Evolutionary conservation across 2,329 filamentous ascomycete genomes (phyloP).

Genomic region (Endoconidiophora laricicola): DNA sequence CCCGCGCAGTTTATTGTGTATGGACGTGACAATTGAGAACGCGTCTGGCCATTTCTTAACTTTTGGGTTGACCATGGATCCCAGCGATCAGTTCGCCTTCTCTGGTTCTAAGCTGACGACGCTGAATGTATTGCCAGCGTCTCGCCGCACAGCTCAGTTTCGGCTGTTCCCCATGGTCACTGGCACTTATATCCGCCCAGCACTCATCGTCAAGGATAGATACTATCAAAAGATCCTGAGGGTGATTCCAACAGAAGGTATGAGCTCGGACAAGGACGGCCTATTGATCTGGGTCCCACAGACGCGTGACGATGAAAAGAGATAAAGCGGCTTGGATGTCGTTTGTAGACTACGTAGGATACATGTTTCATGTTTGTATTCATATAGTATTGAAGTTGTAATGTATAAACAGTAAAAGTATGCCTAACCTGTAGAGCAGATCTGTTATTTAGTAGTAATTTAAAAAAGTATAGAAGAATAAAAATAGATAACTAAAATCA

Average conservation of each 20-base stretch:
- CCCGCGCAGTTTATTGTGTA: conserved; percentile 24
- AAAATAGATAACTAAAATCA: no score
- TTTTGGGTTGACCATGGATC: conserved; percentile 83
- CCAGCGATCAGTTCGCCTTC: conserved; percentile 83
- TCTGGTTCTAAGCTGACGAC: conserved; percentile 70
- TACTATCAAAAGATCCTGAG: conserved; percentile 86
- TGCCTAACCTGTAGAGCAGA: no score
- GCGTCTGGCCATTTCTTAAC: conserved; percentile 88
- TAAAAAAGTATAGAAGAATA: no score
- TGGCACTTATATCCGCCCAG: conserved; percentile 54
- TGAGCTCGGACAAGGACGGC: conserved; percentile 47
- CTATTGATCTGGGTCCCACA: conserved; percentile 43
- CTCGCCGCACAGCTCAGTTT: conserved; percentile 57
- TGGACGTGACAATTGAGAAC: conserved; percentile 65
- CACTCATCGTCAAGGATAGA: conserved; percentile 64
- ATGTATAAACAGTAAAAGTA: no score
- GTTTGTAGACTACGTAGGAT: no score
- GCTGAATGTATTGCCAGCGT: conserved; percentile 68
- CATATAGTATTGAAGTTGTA: no score
- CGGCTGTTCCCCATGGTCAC: conserved; percentile 50
- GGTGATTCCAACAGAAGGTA: conserved; percentile 62
- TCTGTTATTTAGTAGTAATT: no score
- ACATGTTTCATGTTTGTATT: no score
- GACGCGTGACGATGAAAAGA: conserved; percentile 18
- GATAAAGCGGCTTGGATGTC: conserved; percentile 4